phyloP scores from a whole-genome alignment of 805 yeast genomes.

The Ogataea nonfermentans region DNA sequence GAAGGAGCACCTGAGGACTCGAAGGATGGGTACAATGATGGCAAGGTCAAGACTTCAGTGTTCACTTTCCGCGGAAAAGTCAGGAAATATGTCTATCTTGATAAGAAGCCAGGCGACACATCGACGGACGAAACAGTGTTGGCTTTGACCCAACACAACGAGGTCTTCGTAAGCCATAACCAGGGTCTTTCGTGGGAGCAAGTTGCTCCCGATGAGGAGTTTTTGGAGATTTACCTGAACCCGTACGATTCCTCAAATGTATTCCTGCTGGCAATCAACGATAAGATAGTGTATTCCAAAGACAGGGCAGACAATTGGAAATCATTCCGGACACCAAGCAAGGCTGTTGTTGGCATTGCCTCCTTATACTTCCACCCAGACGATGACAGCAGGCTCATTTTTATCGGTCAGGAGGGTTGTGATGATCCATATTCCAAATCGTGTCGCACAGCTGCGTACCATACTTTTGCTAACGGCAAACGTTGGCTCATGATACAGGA shows the following conservation, averaged over 20 bases:
- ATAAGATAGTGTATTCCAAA: conserved; percentile 53
- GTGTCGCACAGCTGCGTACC: conserved; percentile 59
- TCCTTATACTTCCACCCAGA: conserved; percentile 65
- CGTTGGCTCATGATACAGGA: conserved; percentile 55
- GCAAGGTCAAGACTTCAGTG: conserved; percentile 41
- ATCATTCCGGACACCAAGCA: conserved; percentile 52
- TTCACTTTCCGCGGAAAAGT: conserved; percentile 55
- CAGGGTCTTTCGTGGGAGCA: conserved; percentile 57
- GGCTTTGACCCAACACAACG: conserved; percentile 51
- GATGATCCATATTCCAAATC: conserved; percentile 39
- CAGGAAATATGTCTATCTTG: conserved; percentile 57
- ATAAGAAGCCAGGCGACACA: conserved; percentile 42
- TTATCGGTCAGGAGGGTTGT: conserved; percentile 64
- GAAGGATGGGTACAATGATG: conserved; percentile 36
- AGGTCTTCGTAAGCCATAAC: conserved; percentile 66
- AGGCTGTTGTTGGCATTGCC: conserved; percentile 39
- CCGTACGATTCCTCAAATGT: conserved; percentile 53
- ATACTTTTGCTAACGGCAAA: conserved; percentile 65
- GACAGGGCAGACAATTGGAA: conserved; percentile 68
- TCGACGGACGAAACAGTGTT: conserved; percentile 61
- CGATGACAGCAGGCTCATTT: conserved; percentile 60
- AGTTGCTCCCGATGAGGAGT: conserved; percentile 44
- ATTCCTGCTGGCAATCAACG: conserved; percentile 47
- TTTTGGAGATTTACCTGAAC: conserved; percentile 56
- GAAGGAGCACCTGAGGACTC: conserved; percentile 37